Evolutionary conservation across 345 rosid genomes (phyloP).

Genomic region (Lagerstroemia speciosa): DNA sequence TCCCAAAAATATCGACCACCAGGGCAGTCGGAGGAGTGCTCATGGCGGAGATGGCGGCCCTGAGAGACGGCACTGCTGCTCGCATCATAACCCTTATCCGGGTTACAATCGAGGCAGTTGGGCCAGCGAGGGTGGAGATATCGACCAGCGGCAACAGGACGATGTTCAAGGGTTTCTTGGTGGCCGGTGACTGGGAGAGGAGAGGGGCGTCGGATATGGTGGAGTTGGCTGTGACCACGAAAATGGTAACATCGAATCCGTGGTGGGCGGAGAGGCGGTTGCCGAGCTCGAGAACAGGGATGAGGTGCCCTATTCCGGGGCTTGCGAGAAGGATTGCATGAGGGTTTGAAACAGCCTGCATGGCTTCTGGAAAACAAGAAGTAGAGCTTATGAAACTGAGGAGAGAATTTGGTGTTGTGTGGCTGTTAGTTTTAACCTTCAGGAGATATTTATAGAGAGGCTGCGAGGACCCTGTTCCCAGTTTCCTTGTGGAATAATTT

Average conservation of each 20-base stretch:
- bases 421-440: neutral
- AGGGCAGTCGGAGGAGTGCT: conserved; percentile 32
- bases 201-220: conserved; percentile 24
- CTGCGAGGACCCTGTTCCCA: too few species aligned
- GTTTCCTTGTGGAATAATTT: too few species aligned
- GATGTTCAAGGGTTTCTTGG: conserved; percentile 19
- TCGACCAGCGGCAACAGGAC: conserved; percentile 33
- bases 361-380: conserved; percentile 3
- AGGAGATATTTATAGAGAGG: neutral
- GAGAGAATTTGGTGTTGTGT: neutral
- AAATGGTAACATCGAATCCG: conserved; percentile 35
- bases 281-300: conserved; percentile 54
- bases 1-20: conserved; percentile 46
- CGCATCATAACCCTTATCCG: conserved; percentile 29
- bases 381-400: neutral
- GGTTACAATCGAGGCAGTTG: conserved; percentile 20
- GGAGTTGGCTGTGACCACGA: conserved; percentile 28
- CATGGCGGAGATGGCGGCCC: conserved; percentile 30
- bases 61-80: conserved; percentile 31
- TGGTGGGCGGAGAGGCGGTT: conserved; percentile 32
- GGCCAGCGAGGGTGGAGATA: conserved; percentile 19
- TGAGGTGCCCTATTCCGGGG: conserved; percentile 68
- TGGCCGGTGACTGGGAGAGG: conserved; percentile 3
- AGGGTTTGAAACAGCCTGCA: conserved; percentile 24
- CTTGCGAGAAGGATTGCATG: conserved; percentile 47